Percentiles rank a stretch among this genome's conserved stretches.
phyloP scores from a whole-genome alignment of 78 protist species.

The Dictyostelium discoideum region dicty_2.7 NC_007089.4:5566501-5567000 shows the following conservation, averaged over 20 bases:
- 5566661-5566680: conserved; percentile 32
- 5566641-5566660: conserved; percentile 30
- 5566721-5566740: conserved; percentile 20
- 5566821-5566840: conserved; percentile 64
- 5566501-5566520: conserved; percentile 57
- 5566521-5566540: conserved; percentile 60
- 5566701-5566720: conserved; percentile 33
- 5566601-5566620: conserved; percentile 52
- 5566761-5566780: conserved; percentile 68
- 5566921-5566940: conserved; percentile 6
- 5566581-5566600: conserved; percentile 11
- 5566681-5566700: conserved; percentile 49
- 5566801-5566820: conserved; percentile 44
- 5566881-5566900: conserved; percentile 27
- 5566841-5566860: not conserved
- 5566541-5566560: conserved; percentile 67
- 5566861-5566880: conserved; percentile 11
- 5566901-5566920: conserved; percentile 29
- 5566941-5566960: conserved; percentile 14
- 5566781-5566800: conserved; percentile 78
- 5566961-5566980: conserved; percentile 31
- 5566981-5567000: conserved; percentile 33
- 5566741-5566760: conserved; percentile 45
- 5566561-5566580: conserved; percentile 39
- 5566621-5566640: conserved; percentile 51